Evolutionary conservation across 768 basidiomycete species (phyloP).

Genomic region (Trametes meyenii): DNA sequence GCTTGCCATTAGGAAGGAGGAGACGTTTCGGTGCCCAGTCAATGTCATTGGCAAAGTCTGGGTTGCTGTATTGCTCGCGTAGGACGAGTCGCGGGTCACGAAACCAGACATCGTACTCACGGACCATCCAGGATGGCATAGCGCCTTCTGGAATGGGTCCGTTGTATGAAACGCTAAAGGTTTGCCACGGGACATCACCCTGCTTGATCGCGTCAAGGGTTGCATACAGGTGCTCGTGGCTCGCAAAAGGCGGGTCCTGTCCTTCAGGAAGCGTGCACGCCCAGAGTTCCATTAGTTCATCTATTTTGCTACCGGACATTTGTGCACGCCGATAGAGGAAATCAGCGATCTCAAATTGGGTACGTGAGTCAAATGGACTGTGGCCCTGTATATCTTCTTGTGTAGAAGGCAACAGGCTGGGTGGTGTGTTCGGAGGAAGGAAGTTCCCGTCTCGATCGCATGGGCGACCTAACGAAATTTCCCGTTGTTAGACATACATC

Average conservation of each 20-base stretch:
- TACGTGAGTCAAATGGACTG: constrained; percentile 19
- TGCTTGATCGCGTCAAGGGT: constrained; percentile 34
- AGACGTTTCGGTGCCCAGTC: constrained; percentile 28
- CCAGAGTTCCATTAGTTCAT: constrained; percentile 22
- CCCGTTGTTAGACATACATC: too few species aligned
- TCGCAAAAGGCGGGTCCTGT: not conserved
- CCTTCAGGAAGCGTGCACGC: not conserved
- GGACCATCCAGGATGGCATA: constrained; percentile 32
- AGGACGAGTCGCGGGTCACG: constrained; percentile 22
- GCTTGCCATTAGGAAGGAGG: constrained; percentile 11
- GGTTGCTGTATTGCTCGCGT: constrained; percentile 24
- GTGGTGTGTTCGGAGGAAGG: too few species aligned
- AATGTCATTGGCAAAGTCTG: constrained; percentile 27
- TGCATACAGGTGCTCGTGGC: constrained; percentile 26
- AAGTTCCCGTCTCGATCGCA: too few species aligned
- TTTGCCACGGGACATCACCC: constrained; percentile 43
- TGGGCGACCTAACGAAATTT: too few species aligned
- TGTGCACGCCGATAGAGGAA: constrained; percentile 14
- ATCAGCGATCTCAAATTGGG: constrained; percentile 25
- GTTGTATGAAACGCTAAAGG: constrained; percentile 34
- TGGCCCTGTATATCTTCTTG: too few species aligned
- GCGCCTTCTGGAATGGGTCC: not conserved
- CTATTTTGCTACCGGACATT: constrained; percentile 16
- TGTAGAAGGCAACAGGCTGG: too few species aligned
- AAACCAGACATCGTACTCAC: constrained; percentile 28